Evolutionary conservation across 352 stramenopile genomes (phyloP).

Genomic region (Pythium sp.): DNA sequence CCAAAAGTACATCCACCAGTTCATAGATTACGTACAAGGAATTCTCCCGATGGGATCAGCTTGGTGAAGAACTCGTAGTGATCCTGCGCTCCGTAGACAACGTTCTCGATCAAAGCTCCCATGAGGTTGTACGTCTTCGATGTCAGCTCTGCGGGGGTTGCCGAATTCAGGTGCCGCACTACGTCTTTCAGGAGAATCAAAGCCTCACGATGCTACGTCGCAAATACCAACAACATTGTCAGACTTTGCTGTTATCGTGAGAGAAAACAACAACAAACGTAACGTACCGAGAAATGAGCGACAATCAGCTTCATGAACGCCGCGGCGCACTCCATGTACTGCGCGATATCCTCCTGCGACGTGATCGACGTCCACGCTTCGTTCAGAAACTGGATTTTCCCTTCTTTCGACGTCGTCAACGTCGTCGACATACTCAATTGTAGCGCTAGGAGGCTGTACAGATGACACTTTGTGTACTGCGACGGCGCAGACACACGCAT

Average conservation of each 20-base stretch:
- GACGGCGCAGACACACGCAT: slow-evolving; percentile 59
- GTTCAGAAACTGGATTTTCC: slow-evolving; percentile 82
- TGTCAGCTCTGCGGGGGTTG: slow-evolving; percentile 54
- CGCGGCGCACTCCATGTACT: slow-evolving; percentile 83
- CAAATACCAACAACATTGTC: background rate
- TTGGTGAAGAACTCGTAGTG: slow-evolving; percentile 69
- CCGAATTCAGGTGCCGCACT: slow-evolving; percentile 74
- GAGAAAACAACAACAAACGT: background rate
- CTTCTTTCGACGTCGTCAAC: slow-evolving; percentile 30
- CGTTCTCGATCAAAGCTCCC: slow-evolving; percentile 71
- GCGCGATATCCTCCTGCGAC: slow-evolving; percentile 57
- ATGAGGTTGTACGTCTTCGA: slow-evolving; percentile 67
- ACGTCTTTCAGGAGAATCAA: slow-evolving; percentile 85
- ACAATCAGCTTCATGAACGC: slow-evolving; percentile 86
- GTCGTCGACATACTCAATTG: slow-evolving; percentile 49
- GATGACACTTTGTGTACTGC: slow-evolving; percentile 56
- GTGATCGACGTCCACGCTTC: slow-evolving; percentile 83
- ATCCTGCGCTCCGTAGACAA: slow-evolving; percentile 67
- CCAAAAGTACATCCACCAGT: background rate
- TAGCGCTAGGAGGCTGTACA: slow-evolving; percentile 69
- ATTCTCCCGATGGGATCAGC: slow-evolving; percentile 72
- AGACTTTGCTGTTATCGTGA: background rate
- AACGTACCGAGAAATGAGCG: slow-evolving; percentile 66
- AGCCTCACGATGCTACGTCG: slow-evolving; percentile 58
- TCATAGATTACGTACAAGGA: slow-evolving; percentile 39